Percentiles rank a stretch among this genome's conserved stretches.
These are phyloP conservation scores for Candida ficus DNA, from an alignment of 805 yeast species.

Conservation along the genomic window DNA sequence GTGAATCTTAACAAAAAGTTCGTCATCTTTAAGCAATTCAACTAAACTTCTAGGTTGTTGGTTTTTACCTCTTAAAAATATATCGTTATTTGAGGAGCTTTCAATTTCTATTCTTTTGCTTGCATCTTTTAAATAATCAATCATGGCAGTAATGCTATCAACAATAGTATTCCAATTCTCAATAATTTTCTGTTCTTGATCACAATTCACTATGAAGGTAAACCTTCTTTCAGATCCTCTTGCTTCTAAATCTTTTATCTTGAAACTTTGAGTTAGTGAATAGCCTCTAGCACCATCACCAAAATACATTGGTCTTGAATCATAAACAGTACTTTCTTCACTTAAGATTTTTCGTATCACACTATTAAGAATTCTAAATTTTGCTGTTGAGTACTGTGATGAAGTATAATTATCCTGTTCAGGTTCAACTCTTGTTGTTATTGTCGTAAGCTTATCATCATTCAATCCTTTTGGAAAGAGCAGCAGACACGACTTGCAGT, in stretches of 20 bases:
- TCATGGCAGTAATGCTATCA: slow-evolving; percentile 35
- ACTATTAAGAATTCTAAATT: slow-evolving; percentile 52
- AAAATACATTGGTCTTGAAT: slow-evolving; percentile 53
- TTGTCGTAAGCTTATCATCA: slow-evolving; percentile 25
- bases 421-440: slow-evolving; percentile 25
- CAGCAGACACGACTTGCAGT: slow-evolving; percentile 60
- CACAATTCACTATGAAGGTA: slow-evolving; percentile 52
- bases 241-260: slow-evolving; percentile 58
- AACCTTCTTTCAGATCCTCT: slow-evolving; percentile 72
- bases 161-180: slow-evolving; percentile 49
- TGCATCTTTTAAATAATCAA: slow-evolving; percentile 32
- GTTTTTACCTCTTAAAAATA: slow-evolving; percentile 50
- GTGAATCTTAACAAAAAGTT: slow-evolving; percentile 53
- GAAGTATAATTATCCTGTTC: too few species aligned
- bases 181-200: slow-evolving; percentile 47
- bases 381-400: slow-evolving; percentile 54
- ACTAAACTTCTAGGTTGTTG: slow-evolving; percentile 52
- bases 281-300: slow-evolving; percentile 61
- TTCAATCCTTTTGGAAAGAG: slow-evolving; percentile 37
- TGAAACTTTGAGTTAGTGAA: slow-evolving; percentile 55
- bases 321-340: slow-evolving; percentile 59
- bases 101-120: slow-evolving; percentile 25
- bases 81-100: slow-evolving; percentile 33
- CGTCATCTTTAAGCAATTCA: slow-evolving; percentile 49
- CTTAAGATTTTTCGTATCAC: slow-evolving; percentile 60